Evolutionary conservation across 169 alveolate species (phyloP), one percentile per base, ranked within the genome.

Genomic region (Plasmodium vinckei): DNA sequence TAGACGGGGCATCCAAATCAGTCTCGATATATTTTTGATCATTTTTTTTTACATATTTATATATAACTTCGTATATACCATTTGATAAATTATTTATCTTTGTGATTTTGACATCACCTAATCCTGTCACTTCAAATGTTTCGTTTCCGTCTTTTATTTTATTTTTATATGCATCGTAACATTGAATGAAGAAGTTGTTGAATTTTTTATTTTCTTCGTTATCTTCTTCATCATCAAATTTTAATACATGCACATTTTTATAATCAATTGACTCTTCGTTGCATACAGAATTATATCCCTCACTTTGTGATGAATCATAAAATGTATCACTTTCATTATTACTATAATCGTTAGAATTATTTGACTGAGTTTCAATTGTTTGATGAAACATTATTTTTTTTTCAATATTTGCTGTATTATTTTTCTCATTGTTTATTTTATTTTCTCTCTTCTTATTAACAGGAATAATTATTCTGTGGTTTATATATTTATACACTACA

Each of bases 51-150:
- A 49, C n/a, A 61, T 82, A 82, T 68, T 47, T 42, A 54, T 82
- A 82, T 19, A 68, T 68, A 17, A 82, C 84, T 87, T 82, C 90
- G 42, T 82, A 82, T n/a, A 57, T 67, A 2, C 90, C 90, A 82
- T 82, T 82, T 13, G 54, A 71, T 33, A 92, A 57, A 49, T 92
- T 88, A 10, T 88, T 60, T 27, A 92, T 65, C 67, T 88, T 87
- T 46, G 64, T 87, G 15, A 92, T 69, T 71, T 92, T 87, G 51
- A 92, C 69, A 17, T 86, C 91, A 13, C 94, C 94, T 5, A 92
- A 51, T 0, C 92, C 89, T n/a, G 21, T 44, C 44, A 88, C 89
- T 25, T 92, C 93, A 70, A 57, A 92, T 10, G 65, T 49, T 12
- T 87, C 93, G 6, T 88, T 88, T 39, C 94, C 94, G 21, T 64